Percentiles rank a stretch among this genome's conserved stretches.
Evolutionary conservation across 768 basidiomycete genomes (phyloP).

Genomic region (Neoboletus brunneissimus): DNA sequence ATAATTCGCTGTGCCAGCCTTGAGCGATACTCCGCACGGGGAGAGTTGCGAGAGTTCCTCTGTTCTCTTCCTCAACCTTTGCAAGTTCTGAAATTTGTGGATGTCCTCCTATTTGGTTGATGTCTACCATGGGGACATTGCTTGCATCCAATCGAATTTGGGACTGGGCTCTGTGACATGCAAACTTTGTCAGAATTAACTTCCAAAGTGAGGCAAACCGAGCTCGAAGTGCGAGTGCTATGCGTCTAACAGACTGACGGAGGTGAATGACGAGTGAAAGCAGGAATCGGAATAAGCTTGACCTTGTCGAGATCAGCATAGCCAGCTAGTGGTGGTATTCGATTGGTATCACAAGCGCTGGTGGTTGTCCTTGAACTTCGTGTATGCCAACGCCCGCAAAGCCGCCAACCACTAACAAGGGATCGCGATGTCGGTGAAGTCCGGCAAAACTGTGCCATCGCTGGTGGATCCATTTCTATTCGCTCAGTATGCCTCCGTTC

Average conservation of each 20-base stretch:
- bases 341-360: too few species aligned
- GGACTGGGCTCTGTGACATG: background rate
- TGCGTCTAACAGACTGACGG: background rate
- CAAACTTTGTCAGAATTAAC: too few species aligned
- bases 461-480: conserved; percentile 42
- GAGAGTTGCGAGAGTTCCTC: background rate
- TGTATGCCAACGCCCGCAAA: background rate
- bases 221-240: conserved; percentile 5
- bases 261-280: background rate
- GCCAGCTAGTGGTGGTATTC: too few species aligned
- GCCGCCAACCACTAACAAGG: background rate
- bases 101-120: background rate
- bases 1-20: background rate
- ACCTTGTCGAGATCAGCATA: background rate
- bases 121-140: background rate
- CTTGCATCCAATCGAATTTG: background rate
- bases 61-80: background rate
- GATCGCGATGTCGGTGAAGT: background rate
- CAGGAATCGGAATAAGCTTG: background rate
- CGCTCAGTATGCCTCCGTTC: conserved; percentile 59
- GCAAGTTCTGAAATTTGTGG: background rate
- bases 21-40: background rate
- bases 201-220: background rate
- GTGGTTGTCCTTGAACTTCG: too few species aligned
- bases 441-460: background rate